Evolutionary conservation across 2,329 filamentous ascomycete species (phyloP), one percentile per base, ranked within the genome.

Genomic region (Scedosporium minutisporum): DNA sequence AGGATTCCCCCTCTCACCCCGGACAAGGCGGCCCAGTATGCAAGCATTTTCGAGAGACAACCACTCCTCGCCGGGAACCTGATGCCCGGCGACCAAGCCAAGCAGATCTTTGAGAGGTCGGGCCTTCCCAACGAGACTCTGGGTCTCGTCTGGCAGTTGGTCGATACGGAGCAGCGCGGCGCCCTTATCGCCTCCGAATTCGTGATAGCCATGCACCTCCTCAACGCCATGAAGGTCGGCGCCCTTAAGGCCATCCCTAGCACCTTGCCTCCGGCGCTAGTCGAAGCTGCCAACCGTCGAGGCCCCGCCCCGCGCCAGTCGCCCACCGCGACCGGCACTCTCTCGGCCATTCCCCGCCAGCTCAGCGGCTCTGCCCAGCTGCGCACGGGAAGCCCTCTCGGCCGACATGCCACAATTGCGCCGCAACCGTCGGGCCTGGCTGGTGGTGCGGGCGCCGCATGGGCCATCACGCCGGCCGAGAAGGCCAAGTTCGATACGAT

Each of bases 161-260:
- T 93, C 23, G 95, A 99, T 73, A 95, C 91, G 0, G 93, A 97
- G 75, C 92, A 96, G 76, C 87, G 93, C 61, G 95, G 95, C 60
- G 87, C 89, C 38, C 81, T 99, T 42, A 89, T 93, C 63, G 82
- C 87, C 68, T 93, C 92, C 14, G 95, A 97, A 70, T 99, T 99
- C 73, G 90, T 96, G 71, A 96, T 99, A 70, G 95, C 95, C 57
- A 99, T 99, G 95, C 95, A 99, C 74, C 80, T 99, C 65, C 82
- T 99, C 65, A 93, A 91, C 14, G 96, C 92, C 12, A 91, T 91
- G 77, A 96, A 96, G 79, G 89, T 87, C 12, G 90, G 92, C 23
- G 82, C 87, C 33, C 82, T 99, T 73, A 87, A 91, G 66, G 86
- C 84, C 21, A 81, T 97, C 63, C 95, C 95, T 1, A 88, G 80